Conservation (phyloP, 2,329 filamentous ascomycete species). For the Dactylonectria estremocensis region DNA sequence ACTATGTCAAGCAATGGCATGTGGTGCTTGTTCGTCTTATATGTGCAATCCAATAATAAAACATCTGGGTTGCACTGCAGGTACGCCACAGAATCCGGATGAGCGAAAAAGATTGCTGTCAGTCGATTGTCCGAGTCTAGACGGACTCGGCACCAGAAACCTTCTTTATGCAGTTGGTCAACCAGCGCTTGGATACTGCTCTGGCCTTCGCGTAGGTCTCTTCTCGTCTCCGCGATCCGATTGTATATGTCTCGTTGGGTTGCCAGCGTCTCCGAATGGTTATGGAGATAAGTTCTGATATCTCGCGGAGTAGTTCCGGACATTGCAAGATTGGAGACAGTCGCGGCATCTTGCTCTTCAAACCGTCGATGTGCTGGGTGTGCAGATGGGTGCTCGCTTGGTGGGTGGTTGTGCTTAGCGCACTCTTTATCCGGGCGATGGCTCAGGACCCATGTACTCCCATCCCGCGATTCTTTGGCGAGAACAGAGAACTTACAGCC, state of each 20-base stretch:
- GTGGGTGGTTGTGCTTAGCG: slow-evolving; percentile 22
- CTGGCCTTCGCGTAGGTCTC: slow-evolving; percentile 35
- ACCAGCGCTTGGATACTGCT: slow-evolving; percentile 39
- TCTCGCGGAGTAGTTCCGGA: slow-evolving; percentile 33
- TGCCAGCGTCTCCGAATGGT: slow-evolving; percentile 31
- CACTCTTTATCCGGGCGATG: slow-evolving; percentile 20
- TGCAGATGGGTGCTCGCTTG: slow-evolving; percentile 21
- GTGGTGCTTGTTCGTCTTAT: background rate
- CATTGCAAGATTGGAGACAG: slow-evolving; percentile 24
- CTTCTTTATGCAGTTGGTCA: slow-evolving; percentile 35
- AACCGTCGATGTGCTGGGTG: slow-evolving; percentile 27
- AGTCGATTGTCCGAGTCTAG: slow-evolving; percentile 31
- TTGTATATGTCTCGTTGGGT: slow-evolving; percentile 43
- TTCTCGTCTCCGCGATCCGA: slow-evolving; percentile 31
- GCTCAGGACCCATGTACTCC: slow-evolving; percentile 16
- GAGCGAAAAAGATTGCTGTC: slow-evolving; percentile 37
- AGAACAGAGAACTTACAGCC: slow-evolving; percentile 33
- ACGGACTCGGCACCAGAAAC: slow-evolving; percentile 37
- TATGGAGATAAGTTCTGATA: slow-evolving; percentile 34
- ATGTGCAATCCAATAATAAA: slow-evolving; percentile 36
- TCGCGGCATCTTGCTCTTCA: slow-evolving; percentile 12
- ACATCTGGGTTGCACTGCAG: slow-evolving; percentile 35
- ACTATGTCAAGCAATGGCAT: background rate
- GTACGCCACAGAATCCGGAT: slow-evolving; percentile 12
- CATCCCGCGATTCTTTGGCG: slow-evolving; percentile 29